phyloP scores from a whole-genome alignment of 768 basidiomycete species.

The Nidula microcarpa region DNA sequence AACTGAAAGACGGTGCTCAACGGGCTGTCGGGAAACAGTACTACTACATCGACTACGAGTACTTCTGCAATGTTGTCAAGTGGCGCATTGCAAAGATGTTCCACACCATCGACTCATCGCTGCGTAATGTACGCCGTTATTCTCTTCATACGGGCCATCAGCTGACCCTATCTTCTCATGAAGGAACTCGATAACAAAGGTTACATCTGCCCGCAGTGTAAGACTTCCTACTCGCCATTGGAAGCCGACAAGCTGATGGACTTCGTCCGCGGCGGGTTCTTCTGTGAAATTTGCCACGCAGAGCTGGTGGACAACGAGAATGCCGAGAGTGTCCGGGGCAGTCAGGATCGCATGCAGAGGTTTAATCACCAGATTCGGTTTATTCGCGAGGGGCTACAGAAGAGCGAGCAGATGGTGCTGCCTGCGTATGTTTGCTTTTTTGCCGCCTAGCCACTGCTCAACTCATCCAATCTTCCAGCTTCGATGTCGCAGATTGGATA shows the following conservation, averaged over 20 bases:
- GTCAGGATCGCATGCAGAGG: conserved; percentile 93
- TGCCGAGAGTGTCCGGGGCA: conserved; percentile 77
- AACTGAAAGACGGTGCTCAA: conserved; percentile 86
- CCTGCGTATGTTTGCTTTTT: conserved; percentile 58
- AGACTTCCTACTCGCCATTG: conserved; percentile 77
- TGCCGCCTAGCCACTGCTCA: not conserved
- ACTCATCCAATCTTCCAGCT: conserved; percentile 34
- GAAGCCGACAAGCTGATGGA: conserved; percentile 86
- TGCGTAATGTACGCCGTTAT: conserved; percentile 68
- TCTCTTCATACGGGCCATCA: too few relatives aligned
- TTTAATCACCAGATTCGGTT: conserved; percentile 91
- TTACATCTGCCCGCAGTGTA: conserved; percentile 92
- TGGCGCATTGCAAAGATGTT: conserved; percentile 96
- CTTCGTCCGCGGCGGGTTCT: conserved; percentile 56
- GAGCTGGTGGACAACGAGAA: conserved; percentile 93
- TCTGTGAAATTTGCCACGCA: conserved; percentile 84
- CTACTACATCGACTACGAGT: conserved; percentile 94
- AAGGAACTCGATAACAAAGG: conserved; percentile 97
- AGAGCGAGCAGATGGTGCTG: conserved; percentile 83
- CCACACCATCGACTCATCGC: conserved; percentile 80
- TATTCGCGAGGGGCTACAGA: conserved; percentile 83
- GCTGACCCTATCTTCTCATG: not conserved
- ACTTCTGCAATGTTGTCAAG: conserved; percentile 96
- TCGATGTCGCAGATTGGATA: conserved; percentile 84
- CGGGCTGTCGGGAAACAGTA: conserved; percentile 88